phyloP scores from a whole-genome alignment of 345 rosid species.

The Ceriops zippeliana region DNA sequence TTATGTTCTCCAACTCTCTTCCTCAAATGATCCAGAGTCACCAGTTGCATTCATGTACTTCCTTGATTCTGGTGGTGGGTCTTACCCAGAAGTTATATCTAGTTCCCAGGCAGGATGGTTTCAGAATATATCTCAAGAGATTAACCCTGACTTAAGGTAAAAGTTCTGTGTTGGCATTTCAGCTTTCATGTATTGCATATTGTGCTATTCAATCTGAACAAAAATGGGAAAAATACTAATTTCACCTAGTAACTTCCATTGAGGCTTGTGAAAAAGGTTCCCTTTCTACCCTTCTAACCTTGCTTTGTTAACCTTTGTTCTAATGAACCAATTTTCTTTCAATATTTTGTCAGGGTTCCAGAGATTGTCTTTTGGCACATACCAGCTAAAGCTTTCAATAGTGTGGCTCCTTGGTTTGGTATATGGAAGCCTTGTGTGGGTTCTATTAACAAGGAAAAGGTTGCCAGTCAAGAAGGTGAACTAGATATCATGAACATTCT shows the following conservation, averaged over 20 bases:
- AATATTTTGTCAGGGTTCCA: conserved; percentile 46
- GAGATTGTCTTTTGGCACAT: conserved; percentile 93
- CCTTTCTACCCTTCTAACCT: neutral
- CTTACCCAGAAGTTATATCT: conserved; percentile 79
- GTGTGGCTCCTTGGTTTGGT: conserved; percentile 62
- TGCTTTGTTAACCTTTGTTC: neutral
- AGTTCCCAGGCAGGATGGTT: conserved; percentile 80
- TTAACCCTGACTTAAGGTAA: conserved; percentile 69
- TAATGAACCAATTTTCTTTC: neutral
- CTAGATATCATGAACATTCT: conserved; percentile 63
- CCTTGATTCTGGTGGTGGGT: conserved; percentile 92
- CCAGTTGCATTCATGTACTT: conserved; percentile 58
- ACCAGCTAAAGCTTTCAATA: conserved; percentile 70
- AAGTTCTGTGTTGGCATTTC: neutral
- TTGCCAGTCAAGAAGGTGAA: conserved; percentile 80
- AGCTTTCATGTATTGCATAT: neutral
- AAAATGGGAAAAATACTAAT: neutral
- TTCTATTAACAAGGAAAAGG: conserved; percentile 70
- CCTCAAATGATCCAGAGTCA: conserved; percentile 31
- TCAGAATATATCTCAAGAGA: conserved; percentile 38
- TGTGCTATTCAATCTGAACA: neutral
- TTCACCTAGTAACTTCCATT: neutral
- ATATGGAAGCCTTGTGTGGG: conserved; percentile 74
- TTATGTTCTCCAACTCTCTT: conserved; percentile 49
- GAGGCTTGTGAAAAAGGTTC: neutral